Evolutionary conservation across 129 eudicot species (phyloP), one percentile per base, ranked within the genome.

Genomic region (Dittrichia graveolens): DNA sequence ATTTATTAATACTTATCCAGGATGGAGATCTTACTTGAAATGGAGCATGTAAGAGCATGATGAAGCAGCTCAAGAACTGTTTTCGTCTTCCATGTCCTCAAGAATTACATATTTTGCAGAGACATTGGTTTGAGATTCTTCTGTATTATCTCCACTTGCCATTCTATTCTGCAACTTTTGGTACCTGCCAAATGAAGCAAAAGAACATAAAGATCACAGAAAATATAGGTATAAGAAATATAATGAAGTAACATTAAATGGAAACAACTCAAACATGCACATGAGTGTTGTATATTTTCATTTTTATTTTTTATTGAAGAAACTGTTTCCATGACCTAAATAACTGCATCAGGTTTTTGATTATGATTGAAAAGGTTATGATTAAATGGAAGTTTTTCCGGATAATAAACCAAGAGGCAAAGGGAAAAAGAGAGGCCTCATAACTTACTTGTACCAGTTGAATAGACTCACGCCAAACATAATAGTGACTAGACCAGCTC

Each of bases 401-500:
- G 48, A 75, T 54, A 41, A 50, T 15, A 38, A 38, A 65, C 10
- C 57, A 67, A 31, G 60, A 79, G 39, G 16, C 5, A 39, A 31
- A 24, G 31, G 76, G 24, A 7, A 57, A 34, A 56, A 50, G n/a
- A 47, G 37, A 46, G 31, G 47, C 14, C 59, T 31, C 45, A 74
- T 73, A n/a, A 88, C 98, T 90, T 88, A 94, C 98, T 94, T 94
- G 96, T 85, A 94, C 97, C 86, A 90, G 78, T 94, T 94, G 77
- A 94, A 94, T 64, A 94, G 81, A 67, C 98, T 82, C 77, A 90
- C 98, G 61, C 98, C 98, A 73, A 90, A 37, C 82, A 94, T 84
- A 40, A 94, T 94, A 24, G 79, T 94, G 61, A 79, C 52, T 19
- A 94, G 97, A 53, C 98, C 98, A 68, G 78, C 72, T 48, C 95